Conservation (phyloP, 2,329 filamentous ascomycete species). For the Pestalotiopsis fici region DNA sequence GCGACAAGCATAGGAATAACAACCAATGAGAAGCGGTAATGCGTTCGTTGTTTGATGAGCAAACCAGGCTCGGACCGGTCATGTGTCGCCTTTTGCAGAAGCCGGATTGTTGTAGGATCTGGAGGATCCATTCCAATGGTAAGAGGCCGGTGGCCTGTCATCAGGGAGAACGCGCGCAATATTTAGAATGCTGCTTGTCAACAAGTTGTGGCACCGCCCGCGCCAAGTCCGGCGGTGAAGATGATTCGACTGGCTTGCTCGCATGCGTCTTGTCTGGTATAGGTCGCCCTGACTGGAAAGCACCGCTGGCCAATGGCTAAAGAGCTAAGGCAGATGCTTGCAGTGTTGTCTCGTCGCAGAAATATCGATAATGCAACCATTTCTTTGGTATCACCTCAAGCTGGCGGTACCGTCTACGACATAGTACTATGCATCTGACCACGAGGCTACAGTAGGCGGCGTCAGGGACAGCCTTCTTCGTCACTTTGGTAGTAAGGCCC, state of each 20-base stretch:
- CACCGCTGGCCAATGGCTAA: background rate
- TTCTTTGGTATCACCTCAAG: background rate
- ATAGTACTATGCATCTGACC: background rate
- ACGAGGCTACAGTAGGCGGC: background rate
- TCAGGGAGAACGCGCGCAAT: background rate
- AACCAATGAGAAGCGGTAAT: background rate
- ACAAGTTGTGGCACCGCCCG: background rate
- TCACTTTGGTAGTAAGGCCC: background rate
- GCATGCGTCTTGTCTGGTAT: background rate
- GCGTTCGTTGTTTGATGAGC: background rate
- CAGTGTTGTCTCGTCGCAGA: background rate
- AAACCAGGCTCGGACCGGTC: background rate
- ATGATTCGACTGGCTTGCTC: background rate
- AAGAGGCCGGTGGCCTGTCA: background rate
- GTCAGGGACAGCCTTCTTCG: background rate
- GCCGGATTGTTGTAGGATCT: conserved; percentile 4
- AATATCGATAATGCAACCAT: background rate
- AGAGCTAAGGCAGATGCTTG: background rate
- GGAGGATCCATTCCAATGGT: background rate
- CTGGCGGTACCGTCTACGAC: background rate
- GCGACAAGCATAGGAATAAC: background rate
- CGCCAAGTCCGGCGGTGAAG: conserved; percentile 10
- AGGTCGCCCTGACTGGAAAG: background rate
- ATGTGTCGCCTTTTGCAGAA: background rate
- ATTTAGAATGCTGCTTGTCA: background rate